Base-by-base conservation (phyloP, 345 rosid species). In the Syzygium aqueum region DNA sequence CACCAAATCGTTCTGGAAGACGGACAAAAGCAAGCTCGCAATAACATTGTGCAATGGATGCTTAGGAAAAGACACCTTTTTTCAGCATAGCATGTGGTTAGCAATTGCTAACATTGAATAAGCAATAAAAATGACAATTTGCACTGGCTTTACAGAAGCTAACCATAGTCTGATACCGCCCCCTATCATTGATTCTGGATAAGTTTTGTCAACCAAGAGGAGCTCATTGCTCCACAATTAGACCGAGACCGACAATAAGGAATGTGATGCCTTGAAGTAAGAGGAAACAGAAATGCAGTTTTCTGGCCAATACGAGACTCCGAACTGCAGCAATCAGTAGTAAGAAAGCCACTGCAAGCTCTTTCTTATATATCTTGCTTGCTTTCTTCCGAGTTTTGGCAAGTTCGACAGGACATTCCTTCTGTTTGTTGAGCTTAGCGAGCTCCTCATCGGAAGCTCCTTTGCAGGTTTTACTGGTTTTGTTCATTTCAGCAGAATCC, bases 161-260 rank as follows among this genome's bases (percentile, higher is more conserved):
- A 30, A 53, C 85, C 54, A 83, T 28, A 83, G 52, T 83, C 50
- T 8, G 30, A 83, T 27, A 25, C 53, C 11, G 10, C 33, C 14
- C 30, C 27, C 57, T 53, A 52, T 30, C 15, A 73, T 19, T 73
- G 14, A 37, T 33, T 73, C 49, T 73, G 37, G 80, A 19, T 37
- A 19, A 73, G 80, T 73, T 40, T 37, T 73, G 22, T 33, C 6
- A 17, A 73, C 80, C 80, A 37, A 73, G 7, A 73, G 43, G 80
- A 73, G 49, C 25, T 73, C 80, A 73, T 19, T 73, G 27, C 80
- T 87, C 86, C 50, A 87, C 86, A 12, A 86, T 86, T 46, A 65
- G 88, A 49, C 85, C 90, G 0, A 89, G 86, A 63, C 90, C 88
- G 37, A 86, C 90, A 16, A 86, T 40, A 12, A 89, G 87, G 85